These are phyloP conservation scores for Chaetomiaceae sp. DNA, from an alignment of 2,329 filamentous ascomycete species.

Conservation along the genomic window DNA sequence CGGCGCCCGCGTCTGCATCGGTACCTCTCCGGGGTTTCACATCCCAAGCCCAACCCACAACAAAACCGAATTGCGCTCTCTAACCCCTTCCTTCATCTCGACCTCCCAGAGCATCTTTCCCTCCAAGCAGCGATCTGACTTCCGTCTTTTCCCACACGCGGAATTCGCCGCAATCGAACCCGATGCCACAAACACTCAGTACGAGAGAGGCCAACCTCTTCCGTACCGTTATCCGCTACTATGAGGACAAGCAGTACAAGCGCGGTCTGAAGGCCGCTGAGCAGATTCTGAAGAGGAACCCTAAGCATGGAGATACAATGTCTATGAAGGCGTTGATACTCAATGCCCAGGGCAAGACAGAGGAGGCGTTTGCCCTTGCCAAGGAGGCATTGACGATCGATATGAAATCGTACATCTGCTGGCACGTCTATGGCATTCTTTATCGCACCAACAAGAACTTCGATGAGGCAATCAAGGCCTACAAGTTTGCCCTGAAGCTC, in stretches of 20 bases:
- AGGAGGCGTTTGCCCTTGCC: slow-evolving; percentile 89
- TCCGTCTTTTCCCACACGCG: not conserved
- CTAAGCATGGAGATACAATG: slow-evolving; percentile 95
- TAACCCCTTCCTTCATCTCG: not conserved
- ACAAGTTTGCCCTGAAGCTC: slow-evolving; percentile 88
- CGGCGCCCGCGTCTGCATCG: not conserved
- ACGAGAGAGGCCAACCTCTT: slow-evolving; percentile 94
- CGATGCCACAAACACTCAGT: slow-evolving; percentile 68
- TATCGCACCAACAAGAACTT: slow-evolving; percentile 96
- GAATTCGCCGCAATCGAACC: slow-evolving; percentile 23
- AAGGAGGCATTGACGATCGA: slow-evolving; percentile 91
- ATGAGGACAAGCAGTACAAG: slow-evolving; percentile 99
- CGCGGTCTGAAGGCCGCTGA: slow-evolving; percentile 88
- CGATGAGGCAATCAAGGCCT: slow-evolving; percentile 98
- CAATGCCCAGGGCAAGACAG: slow-evolving; percentile 84
- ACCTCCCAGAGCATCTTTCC: not conserved
- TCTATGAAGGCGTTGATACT: slow-evolving; percentile 99
- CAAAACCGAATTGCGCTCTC: not conserved
- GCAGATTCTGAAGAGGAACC: slow-evolving; percentile 90
- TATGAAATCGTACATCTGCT: slow-evolving; percentile 99
- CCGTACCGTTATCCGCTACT: slow-evolving; percentile 88
- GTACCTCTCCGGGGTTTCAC: not conserved
- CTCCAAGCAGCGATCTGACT: not conserved
- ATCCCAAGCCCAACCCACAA: not conserved
- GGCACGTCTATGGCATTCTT: slow-evolving; percentile 96